Evolutionary conservation across 192 early-diverging fungal species (phyloP).

Genomic region (Backusella sp.): DNA sequence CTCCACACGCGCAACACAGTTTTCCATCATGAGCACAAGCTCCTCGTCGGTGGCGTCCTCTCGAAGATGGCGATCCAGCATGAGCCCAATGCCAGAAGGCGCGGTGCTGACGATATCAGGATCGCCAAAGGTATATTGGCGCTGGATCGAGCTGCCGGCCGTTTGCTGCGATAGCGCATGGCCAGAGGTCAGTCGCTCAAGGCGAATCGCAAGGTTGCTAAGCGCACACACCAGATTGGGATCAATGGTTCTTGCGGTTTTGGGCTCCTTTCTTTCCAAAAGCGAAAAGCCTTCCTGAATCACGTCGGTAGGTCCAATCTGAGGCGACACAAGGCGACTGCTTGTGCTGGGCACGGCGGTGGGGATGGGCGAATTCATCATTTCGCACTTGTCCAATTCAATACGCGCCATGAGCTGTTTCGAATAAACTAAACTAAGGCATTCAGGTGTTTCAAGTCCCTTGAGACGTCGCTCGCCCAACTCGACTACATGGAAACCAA

Average conservation of each 20-base stretch:
- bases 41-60: slow-evolving; percentile 53
- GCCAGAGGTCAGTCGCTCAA: slow-evolving; percentile 29
- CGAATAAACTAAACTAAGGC: slow-evolving; percentile 70
- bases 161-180: slow-evolving; percentile 8
- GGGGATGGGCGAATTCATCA: slow-evolving; percentile 16
- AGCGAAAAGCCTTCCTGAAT: not conserved
- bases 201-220: slow-evolving; percentile 23
- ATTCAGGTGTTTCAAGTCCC: slow-evolving; percentile 87
- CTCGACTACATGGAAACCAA: slow-evolving; percentile 66
- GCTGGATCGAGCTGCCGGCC: not conserved
- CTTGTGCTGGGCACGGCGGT: not conserved
- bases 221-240: slow-evolving; percentile 19
- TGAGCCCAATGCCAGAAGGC: not conserved
- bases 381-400: slow-evolving; percentile 39
- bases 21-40: slow-evolving; percentile 48
- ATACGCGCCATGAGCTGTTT: slow-evolving; percentile 42
- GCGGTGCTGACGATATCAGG: not conserved
- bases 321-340: not conserved
- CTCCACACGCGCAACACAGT: slow-evolving; percentile 57
- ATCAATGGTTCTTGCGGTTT: slow-evolving; percentile 11
- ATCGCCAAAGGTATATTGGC: not conserved
- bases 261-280: not conserved
- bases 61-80: slow-evolving; percentile 37
- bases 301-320: not conserved
- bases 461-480: slow-evolving; percentile 84